Percentiles rank a stretch among this genome's conserved stretches.
Conservation (phyloP, 2,329 filamentous ascomycete species). For the Alternaria sp. region DNA sequence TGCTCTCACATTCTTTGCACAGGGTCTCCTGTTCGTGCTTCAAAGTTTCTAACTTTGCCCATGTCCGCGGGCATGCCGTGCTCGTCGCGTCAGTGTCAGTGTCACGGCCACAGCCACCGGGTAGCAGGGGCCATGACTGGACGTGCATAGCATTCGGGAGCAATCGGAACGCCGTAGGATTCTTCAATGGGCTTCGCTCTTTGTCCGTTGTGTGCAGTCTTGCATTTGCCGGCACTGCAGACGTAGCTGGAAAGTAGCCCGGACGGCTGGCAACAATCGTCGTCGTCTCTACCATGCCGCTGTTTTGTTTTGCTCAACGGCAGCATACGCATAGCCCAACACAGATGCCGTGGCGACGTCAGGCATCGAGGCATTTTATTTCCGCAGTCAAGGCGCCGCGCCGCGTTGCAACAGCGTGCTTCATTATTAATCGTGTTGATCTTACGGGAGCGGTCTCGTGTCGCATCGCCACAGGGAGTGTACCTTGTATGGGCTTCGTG, state of each 20-base stretch:
- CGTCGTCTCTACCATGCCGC: background rate
- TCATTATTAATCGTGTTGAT: constrained; percentile 31
- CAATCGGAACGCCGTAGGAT: constrained; percentile 20
- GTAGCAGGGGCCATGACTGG: constrained; percentile 16
- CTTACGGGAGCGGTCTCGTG: constrained; percentile 18
- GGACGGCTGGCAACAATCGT: background rate
- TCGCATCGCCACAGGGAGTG: constrained; percentile 11
- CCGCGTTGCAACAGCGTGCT: constrained; percentile 19
- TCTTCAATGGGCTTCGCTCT: constrained; percentile 13
- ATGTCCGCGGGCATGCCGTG: constrained; percentile 7
- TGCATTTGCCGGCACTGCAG: constrained; percentile 12
- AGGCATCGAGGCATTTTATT: constrained; percentile 32
- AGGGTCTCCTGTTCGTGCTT: background rate
- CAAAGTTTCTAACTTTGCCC: background rate
- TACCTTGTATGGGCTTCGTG: constrained; percentile 9
- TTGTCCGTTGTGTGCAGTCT: constrained; percentile 7
- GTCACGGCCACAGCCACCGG: constrained; percentile 21
- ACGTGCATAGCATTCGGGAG: constrained; percentile 23
- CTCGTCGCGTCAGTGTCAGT: constrained; percentile 15
- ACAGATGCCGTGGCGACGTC: constrained; percentile 3
- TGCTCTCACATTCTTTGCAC: too few species aligned
- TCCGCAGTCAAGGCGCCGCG: constrained; percentile 24
- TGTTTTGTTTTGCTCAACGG: constrained; percentile 8
- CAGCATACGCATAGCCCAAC: constrained; percentile 1
- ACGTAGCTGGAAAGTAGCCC: constrained; percentile 5